Base-by-base conservation (phyloP, 2,329 filamentous ascomycete species). In the Rhynchosporium agropyri region DNA sequence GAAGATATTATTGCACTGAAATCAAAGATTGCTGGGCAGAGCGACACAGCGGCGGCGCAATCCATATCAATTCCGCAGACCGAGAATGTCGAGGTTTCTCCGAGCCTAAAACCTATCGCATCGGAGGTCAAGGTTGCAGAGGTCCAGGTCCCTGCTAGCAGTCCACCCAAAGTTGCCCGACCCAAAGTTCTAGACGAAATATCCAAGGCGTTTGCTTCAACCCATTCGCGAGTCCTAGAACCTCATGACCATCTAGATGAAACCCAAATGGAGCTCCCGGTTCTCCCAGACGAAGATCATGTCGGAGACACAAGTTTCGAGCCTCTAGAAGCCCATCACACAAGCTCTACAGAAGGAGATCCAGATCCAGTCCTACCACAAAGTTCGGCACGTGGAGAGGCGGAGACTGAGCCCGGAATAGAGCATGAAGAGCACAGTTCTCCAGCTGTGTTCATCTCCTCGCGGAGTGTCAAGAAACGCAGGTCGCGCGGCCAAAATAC, bases 321-420 rank as follows among this genome's bases (percentile, higher is more conserved):
- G 26, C 42, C 48, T 15, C 36, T 67, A 8, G 66, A 66, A 58
- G 57, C 46, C 28, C 50, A 68, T 33, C 60, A 71, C 59, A 65
- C 69, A 15, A 71, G 68, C 53, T 73, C 72, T 12, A 73, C 71
- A 3, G 61, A 74, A 48, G 70, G 60, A 6, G 64, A 67, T n/a
- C 62, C 63, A 2, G 64, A 70, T 26, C 51, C 55, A 5, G 33
- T 42, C 31, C 50, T 62, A 6, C 55, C 54, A n/a, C 15, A 42
- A 31, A 50, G 48, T 3, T 29, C 4, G 29, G 33, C 20, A 8
- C 43, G 26, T 15, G 49, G 61, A 58, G 28, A 49, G 4, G 26
- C 13, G 8, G 9, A 40, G 49, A 31, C 45, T 46, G 49, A 61
- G 3, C 31, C 38, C 33, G n/a, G 48, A 12, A 9, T 50, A 28